phyloP scores from a whole-genome alignment of 2,329 filamentous ascomycete species.

The Bipolaris oryzae region DNA sequence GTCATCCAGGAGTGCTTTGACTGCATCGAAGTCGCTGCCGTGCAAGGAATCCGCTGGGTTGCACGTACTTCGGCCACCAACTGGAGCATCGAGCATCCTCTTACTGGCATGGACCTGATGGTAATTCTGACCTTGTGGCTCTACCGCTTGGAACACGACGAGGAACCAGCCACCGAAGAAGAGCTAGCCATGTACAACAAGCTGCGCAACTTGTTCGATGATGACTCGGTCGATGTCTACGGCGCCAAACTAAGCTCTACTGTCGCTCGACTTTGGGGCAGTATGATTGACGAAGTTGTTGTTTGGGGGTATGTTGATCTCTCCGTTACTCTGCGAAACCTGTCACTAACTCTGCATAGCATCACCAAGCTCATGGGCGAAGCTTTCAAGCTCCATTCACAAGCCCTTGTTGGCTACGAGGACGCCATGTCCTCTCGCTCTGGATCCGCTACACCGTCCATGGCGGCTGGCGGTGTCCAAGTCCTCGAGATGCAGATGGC shows the following conservation, averaged over 20 bases:
- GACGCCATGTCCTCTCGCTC: slow-evolving; percentile 67
- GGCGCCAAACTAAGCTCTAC: slow-evolving; percentile 89
- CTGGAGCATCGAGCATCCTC: slow-evolving; percentile 97
- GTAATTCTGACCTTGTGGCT: slow-evolving; percentile 98
- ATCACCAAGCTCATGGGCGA: slow-evolving; percentile 97
- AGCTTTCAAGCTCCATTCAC: slow-evolving; percentile 94
- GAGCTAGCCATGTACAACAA: slow-evolving; percentile 92
- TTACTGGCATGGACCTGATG: slow-evolving; percentile 96
- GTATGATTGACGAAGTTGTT: slow-evolving; percentile 97
- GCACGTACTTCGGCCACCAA: slow-evolving; percentile 97
- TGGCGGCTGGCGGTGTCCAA: slow-evolving; percentile 50
- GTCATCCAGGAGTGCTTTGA: slow-evolving; percentile 98
- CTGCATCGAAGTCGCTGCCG: slow-evolving; percentile 93
- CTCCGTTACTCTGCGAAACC: neutral
- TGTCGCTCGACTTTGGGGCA: slow-evolving; percentile 93
- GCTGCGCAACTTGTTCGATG: slow-evolving; percentile 86
- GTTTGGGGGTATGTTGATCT: slow-evolving; percentile 88
- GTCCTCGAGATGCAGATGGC: slow-evolving; percentile 53
- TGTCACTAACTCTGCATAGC: slow-evolving; percentile 60
- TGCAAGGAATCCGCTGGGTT: slow-evolving; percentile 96
- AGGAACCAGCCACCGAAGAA: slow-evolving; percentile 84
- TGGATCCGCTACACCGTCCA: slow-evolving; percentile 50
- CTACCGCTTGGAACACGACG: slow-evolving; percentile 98
- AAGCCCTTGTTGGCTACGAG: slow-evolving; percentile 92
- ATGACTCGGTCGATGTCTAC: slow-evolving; percentile 83